Percentiles rank a stretch among this genome's conserved stretches.
These are phyloP conservation scores for Erythrobasidium hasegawianum DNA, from an alignment of 1,284 basidiomycete species.

Conservation along the genomic window DNA sequence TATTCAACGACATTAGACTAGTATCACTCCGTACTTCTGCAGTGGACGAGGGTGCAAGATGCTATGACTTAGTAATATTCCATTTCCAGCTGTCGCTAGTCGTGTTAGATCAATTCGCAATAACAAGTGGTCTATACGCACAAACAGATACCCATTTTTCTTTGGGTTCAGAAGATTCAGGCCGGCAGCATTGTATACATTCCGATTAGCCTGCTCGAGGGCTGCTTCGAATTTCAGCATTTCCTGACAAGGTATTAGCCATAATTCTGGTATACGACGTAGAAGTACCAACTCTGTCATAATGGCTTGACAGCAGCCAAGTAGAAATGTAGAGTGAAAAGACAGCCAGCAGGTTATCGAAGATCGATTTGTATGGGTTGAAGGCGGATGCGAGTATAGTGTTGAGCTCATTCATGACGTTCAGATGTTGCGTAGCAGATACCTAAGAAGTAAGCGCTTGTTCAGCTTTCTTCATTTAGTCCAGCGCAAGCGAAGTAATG, in stretches of 20 bases:
- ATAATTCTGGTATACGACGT: background rate
- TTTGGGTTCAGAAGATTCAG: constrained; percentile 75
- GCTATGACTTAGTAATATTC: constrained; percentile 48
- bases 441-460: constrained; percentile 45
- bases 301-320: constrained; percentile 63
- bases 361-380: constrained; percentile 48
- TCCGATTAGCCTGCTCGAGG: constrained; percentile 63
- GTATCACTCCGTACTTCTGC: too few species aligned
- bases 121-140: too few species aligned
- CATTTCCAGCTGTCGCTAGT: constrained; percentile 49
- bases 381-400: constrained; percentile 49
- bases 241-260: constrained; percentile 56
- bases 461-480: background rate
- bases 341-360: constrained; percentile 58
- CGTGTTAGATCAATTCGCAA: too few species aligned
- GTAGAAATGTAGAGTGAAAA: constrained; percentile 69
- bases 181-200: constrained; percentile 73
- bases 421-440: constrained; percentile 47
- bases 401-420: constrained; percentile 51
- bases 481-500: background rate
- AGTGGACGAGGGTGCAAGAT: too few species aligned
- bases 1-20: too few species aligned
- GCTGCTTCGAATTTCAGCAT: constrained; percentile 63
- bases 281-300: constrained; percentile 61
- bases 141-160: constrained; percentile 75